Evolutionary conservation across 495 filamentous ascomycete species (phyloP).

Genomic region (Hypoxylon rickii): DNA sequence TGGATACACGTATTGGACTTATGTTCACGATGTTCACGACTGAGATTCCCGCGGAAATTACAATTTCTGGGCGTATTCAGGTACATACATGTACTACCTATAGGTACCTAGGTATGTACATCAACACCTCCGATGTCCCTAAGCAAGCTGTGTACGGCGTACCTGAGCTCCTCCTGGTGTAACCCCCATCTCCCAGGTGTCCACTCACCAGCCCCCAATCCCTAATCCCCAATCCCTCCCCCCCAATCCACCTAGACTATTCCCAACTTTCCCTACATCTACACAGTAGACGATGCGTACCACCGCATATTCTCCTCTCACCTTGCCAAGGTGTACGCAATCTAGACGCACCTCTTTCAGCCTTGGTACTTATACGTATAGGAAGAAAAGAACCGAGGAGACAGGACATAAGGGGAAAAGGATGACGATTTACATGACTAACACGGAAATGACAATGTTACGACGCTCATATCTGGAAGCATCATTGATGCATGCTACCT

Average conservation of each 20-base stretch:
- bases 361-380: neutral
- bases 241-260: constrained; percentile 1
- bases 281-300: too few relatives aligned
- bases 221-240: too few relatives aligned
- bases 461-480: neutral
- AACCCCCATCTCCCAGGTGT: constrained; percentile 3
- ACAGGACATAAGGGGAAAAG: too few relatives aligned
- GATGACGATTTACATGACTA: neutral
- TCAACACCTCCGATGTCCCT: too few relatives aligned
- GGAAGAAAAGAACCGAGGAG: neutral
- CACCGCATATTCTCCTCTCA: too few relatives aligned
- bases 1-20: too few relatives aligned
- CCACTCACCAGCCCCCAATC: constrained; percentile 3
- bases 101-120: constrained; percentile 15
- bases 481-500: constrained; percentile 13
- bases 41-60: too few relatives aligned
- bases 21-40: too few relatives aligned
- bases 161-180: neutral
- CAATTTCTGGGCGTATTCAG: too few relatives aligned
- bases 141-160: neutral
- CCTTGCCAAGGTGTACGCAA: neutral
- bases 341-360: neutral
- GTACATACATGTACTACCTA: neutral
- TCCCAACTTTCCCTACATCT: constrained; percentile 1
- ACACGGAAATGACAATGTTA: constrained; percentile 3